phyloP scores from a whole-genome alignment of 2,329 filamentous ascomycete species.

The Thermomyces lanuginosus region DNA sequence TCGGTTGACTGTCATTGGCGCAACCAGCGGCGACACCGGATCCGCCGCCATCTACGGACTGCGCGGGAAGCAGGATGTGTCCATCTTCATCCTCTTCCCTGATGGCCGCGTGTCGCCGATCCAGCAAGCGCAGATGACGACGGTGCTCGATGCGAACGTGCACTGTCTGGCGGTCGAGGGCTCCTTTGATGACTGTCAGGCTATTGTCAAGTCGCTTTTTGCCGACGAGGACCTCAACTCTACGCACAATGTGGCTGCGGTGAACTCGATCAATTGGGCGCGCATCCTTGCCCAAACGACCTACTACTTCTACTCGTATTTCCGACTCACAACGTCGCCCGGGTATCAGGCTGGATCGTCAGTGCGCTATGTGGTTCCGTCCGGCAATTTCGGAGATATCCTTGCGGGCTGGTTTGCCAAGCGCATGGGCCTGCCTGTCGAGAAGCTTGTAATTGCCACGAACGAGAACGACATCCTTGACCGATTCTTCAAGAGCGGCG shows the following conservation, averaged over 20 bases:
- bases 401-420: constrained; percentile 77
- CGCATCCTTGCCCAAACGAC: constrained; percentile 91
- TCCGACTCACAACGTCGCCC: constrained; percentile 49
- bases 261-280: constrained; percentile 95
- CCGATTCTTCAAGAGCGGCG: constrained; percentile 78
- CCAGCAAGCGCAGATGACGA: constrained; percentile 96
- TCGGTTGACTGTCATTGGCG: constrained; percentile 72
- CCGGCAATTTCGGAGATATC: constrained; percentile 94
- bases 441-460: constrained; percentile 82
- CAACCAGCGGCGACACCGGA: constrained; percentile 73
- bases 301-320: constrained; percentile 95
- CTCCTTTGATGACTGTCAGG: constrained; percentile 93
- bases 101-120: constrained; percentile 81
- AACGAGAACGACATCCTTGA: constrained; percentile 97
- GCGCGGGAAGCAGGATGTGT: constrained; percentile 89
- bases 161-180: constrained; percentile 82
- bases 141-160: constrained; percentile 74
- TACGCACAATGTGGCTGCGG: constrained; percentile 69
- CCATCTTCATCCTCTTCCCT: constrained; percentile 86
- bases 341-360: constrained; percentile 40
- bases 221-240: constrained; percentile 70
- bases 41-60: constrained; percentile 93
- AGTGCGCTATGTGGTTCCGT: constrained; percentile 76
- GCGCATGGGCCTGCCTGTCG: constrained; percentile 71
- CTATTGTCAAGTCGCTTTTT: constrained; percentile 88